Evolutionary conservation across 1,284 basidiomycete genomes (phyloP).

Genomic region (Marasmius oreades): DNA sequence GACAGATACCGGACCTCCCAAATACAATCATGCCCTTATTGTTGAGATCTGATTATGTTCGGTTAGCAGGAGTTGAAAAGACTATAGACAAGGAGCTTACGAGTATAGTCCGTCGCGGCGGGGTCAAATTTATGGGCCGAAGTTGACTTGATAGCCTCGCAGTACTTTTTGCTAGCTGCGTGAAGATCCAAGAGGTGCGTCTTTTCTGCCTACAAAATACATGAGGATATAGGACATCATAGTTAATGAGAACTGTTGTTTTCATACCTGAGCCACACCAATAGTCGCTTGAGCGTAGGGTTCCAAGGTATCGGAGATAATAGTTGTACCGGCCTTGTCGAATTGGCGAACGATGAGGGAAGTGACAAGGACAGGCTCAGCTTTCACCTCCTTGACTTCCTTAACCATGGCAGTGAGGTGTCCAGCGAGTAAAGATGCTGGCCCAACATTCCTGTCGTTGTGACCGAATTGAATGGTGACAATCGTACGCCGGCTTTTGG

Average conservation of each 20-base stretch:
- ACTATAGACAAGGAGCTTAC: background rate
- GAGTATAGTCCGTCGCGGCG: background rate
- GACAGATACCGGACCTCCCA: background rate
- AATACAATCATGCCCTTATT: background rate
- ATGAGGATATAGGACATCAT: no score
- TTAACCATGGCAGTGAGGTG: background rate
- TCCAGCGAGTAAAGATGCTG: background rate
- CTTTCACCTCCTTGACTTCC: background rate
- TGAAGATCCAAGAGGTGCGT: background rate
- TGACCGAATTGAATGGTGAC: background rate
- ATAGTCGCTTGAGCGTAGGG: background rate
- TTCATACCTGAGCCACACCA: background rate
- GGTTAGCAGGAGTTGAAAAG: background rate
- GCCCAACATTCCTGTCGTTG: background rate
- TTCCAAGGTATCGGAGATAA: background rate
- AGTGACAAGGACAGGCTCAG: background rate
- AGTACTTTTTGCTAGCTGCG: background rate
- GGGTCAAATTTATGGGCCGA: background rate
- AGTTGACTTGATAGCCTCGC: background rate
- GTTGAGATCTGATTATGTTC: background rate
- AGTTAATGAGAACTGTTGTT: no score
- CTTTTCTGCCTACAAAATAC: background rate
- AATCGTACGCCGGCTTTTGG: background rate
- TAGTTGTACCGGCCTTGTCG: background rate
- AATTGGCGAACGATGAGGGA: background rate